Evolutionary conservation across 768 basidiomycete genomes (phyloP).

Genomic region (Suillus luteus): DNA sequence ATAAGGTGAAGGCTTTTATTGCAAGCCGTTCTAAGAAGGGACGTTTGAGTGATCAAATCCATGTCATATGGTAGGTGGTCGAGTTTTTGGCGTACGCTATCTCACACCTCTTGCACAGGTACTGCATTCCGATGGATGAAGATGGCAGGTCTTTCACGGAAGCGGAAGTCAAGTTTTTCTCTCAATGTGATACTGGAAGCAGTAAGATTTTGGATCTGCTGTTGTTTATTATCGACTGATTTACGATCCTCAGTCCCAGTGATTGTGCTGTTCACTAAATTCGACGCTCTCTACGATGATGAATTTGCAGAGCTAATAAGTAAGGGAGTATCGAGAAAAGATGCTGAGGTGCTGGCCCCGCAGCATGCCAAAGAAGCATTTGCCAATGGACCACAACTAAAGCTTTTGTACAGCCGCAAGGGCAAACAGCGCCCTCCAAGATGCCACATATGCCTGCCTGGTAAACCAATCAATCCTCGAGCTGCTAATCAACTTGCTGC

Average conservation of each 20-base stretch:
- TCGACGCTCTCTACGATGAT: not conserved
- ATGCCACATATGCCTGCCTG: not conserved
- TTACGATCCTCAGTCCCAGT: not conserved
- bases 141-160: not conserved
- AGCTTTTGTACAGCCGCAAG: not conserved
- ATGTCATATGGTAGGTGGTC: not conserved
- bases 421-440: not conserved
- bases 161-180: not conserved
- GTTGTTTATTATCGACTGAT: not conserved
- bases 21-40: not conserved
- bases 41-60: not conserved
- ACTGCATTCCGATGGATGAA: slow-evolving; percentile 1
- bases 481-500: too few species aligned
- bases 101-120: not conserved
- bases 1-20: not conserved
- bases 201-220: not conserved
- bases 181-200: not conserved
- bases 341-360: not conserved
- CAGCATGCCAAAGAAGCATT: not conserved
- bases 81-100: not conserved
- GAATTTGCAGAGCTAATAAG: not conserved
- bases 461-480: not conserved
- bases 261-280: not conserved
- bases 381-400: not conserved
- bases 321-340: not conserved